Conservation (phyloP, 1,139 yeast species). For the Diutina catenulata region DNA sequence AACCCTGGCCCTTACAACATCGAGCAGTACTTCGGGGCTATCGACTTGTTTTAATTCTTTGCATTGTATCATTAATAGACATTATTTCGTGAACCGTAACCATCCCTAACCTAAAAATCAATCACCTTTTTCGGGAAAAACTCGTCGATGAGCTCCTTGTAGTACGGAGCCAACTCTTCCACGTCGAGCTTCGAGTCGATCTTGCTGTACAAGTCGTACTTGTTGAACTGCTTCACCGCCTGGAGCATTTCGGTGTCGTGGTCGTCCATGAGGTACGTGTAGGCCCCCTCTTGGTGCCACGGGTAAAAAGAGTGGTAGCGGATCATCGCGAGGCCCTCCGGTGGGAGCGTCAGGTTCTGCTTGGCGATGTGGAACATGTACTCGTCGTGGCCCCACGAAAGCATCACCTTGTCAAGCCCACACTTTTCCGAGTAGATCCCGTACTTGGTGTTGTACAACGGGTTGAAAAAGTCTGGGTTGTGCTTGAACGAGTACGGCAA, state of each 20-base stretch:
- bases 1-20: conserved; percentile 73
- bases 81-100: too few species aligned
- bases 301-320: conserved; percentile 69
- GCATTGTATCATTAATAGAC: too few species aligned
- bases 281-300: conserved; percentile 65
- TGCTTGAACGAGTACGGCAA: conserved; percentile 47
- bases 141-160: conserved; percentile 53
- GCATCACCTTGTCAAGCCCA: conserved; percentile 60
- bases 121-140: conserved; percentile 47
- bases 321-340: conserved; percentile 62
- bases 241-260: conserved; percentile 50
- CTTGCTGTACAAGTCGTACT: conserved; percentile 59
- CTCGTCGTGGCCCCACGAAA: conserved; percentile 75
- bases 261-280: conserved; percentile 52
- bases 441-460: conserved; percentile 52
- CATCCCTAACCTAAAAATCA: too few species aligned
- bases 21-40: conserved; percentile 77
- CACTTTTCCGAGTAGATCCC: conserved; percentile 57
- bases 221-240: conserved; percentile 57
- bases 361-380: conserved; percentile 67
- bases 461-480: conserved; percentile 53
- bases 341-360: conserved; percentile 49
- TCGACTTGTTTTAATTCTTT: conserved; percentile 10
- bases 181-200: conserved; percentile 36
- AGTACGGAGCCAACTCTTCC: conserved; percentile 43